Percentiles rank a stretch among this genome's conserved stretches.
These are phyloP conservation scores for Dactylellina sp. DNA, from an alignment of 2,329 filamentous ascomycete genomes.

Conservation along the genomic window DNA sequence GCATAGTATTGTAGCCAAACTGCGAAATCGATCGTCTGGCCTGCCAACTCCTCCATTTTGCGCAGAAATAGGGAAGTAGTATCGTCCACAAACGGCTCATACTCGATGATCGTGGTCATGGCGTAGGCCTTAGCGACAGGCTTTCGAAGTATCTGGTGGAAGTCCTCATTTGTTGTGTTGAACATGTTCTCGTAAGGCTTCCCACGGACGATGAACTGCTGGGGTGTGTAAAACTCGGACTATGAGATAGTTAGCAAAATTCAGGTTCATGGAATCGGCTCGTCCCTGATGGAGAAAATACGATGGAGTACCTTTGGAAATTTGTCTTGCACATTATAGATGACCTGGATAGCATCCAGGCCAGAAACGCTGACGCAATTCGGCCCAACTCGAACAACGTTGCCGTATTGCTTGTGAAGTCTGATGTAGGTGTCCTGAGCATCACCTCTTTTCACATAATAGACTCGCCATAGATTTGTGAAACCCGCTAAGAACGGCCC, in stretches of 20 bases:
- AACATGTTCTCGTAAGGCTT: slow-evolving; percentile 78
- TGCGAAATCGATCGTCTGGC: slow-evolving; percentile 61
- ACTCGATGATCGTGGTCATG: slow-evolving; percentile 80
- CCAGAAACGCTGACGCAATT: slow-evolving; percentile 79
- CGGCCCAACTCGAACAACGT: slow-evolving; percentile 79
- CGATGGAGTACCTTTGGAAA: slow-evolving; percentile 74
- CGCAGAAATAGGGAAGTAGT: slow-evolving; percentile 68
- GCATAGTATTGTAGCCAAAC: slow-evolving; percentile 60
- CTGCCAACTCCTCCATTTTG: slow-evolving; percentile 59
- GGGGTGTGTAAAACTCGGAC: slow-evolving; percentile 84
- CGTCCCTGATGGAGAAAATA: slow-evolving; percentile 1
- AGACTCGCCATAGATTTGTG: slow-evolving; percentile 80
- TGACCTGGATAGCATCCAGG: slow-evolving; percentile 77
- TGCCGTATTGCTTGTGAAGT: slow-evolving; percentile 78
- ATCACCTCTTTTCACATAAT: slow-evolving; percentile 74
- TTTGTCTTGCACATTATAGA: slow-evolving; percentile 85
- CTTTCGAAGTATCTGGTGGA: slow-evolving; percentile 79
- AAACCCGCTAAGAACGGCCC: slow-evolving; percentile 76
- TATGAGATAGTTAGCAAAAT: slow-evolving; percentile 61
- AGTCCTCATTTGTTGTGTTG: slow-evolving; percentile 78
- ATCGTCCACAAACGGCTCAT: slow-evolving; percentile 82
- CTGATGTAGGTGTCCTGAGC: slow-evolving; percentile 76
- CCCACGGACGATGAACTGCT: slow-evolving; percentile 78
- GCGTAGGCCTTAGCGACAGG: slow-evolving; percentile 81
- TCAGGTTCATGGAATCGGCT: too few species aligned